A percentile compares a stretch with the other conserved stretches of the same genome.
Conservation (phyloP, 225 moss, liverwort and hornwort species). For the Sphagnum contortum region DNA sequence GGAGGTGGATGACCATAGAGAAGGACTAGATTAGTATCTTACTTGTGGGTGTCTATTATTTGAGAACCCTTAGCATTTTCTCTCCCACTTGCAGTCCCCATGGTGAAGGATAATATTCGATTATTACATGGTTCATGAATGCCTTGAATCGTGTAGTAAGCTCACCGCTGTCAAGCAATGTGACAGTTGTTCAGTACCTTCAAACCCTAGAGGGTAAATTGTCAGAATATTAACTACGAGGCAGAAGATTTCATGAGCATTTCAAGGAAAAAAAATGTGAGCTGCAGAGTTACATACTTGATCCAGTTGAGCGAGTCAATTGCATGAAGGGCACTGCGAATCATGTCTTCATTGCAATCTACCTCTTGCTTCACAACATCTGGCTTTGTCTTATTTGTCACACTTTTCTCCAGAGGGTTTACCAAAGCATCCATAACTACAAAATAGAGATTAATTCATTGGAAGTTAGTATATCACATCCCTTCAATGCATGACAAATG, state of each 20-base stretch:
- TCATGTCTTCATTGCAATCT: conserved; percentile 98
- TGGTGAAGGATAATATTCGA: too few species aligned
- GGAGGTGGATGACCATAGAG: too few species aligned
- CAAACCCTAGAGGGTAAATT: too few species aligned
- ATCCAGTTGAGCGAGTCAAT: conserved; percentile 90
- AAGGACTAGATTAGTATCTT: too few species aligned
- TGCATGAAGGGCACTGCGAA: conserved; percentile 89
- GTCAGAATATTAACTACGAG: neutral
- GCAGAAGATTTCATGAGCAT: neutral
- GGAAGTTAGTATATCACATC: too few species aligned
- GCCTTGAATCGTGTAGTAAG: conserved; percentile 88
- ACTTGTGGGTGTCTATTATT: too few species aligned
- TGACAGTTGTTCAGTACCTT: too few species aligned
- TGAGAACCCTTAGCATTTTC: too few species aligned
- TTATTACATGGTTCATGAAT: conserved; percentile 76
- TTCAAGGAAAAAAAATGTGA: neutral
- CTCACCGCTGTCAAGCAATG: conserved; percentile 63
- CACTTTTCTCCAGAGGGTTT: conserved; percentile 89
- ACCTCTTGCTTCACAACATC: conserved; percentile 99
- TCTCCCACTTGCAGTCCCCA: too few species aligned
- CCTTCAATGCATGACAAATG: too few species aligned
- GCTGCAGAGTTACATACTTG: conserved; percentile 31
- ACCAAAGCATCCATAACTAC: conserved; percentile 90
- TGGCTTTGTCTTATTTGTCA: conserved; percentile 92
- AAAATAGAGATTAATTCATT: neutral